Evolutionary conservation across 2,329 filamentous ascomycete genomes (phyloP), one percentile per base, ranked within the genome.

Genomic region (Clarireedia hainanense): DNA sequence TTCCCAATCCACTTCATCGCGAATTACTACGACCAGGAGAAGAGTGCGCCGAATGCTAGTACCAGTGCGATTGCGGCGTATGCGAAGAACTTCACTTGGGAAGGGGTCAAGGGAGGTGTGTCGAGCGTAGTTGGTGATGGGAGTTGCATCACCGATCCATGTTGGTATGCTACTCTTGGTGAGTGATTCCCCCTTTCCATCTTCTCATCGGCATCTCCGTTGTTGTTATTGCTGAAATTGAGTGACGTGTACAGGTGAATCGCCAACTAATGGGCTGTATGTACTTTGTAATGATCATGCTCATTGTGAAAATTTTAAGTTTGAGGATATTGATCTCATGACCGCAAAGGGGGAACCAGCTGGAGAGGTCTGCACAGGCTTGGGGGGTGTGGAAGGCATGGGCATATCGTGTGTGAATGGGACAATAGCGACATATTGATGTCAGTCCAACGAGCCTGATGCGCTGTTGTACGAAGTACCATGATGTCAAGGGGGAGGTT

Each of bases 1-100:
- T 50, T 24, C 46, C 47, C 52, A 4, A 50, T 55, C 14, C 47
- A 55, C 50, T 55, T 55, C 26, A 26, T 55, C 4, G 52, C 26
- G 39, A 27, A 50, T 43, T 55, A 55, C 24, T 42, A 24, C 30
- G 47, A 55, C 26, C 52, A 55, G 20, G 47, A 36, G 14, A 54
- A 54, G 6, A n/a, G 6, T 1, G n/a, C 43, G 3, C 36, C 36
- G 6, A 24, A 12, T 5, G 39, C 26, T 2, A 26, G n/a, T 4
- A 6, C 50, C 7, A 9, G 4, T 5, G 34, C 26, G 5, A 7
- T 55, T 17, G 47, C 47, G 15, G 52, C 47, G 14, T 50, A 10
- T 45, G 47, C 52, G 6, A 37, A 17, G 20, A 15, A 20, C 7
- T 50, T 55, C 42, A 37, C 6, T 3, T 55, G 47, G 47, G 14